Evolutionary conservation across 352 stramenopile species (phyloP), one percentile per base, ranked within the genome.

Genomic region (Pythium oligandrum): DNA sequence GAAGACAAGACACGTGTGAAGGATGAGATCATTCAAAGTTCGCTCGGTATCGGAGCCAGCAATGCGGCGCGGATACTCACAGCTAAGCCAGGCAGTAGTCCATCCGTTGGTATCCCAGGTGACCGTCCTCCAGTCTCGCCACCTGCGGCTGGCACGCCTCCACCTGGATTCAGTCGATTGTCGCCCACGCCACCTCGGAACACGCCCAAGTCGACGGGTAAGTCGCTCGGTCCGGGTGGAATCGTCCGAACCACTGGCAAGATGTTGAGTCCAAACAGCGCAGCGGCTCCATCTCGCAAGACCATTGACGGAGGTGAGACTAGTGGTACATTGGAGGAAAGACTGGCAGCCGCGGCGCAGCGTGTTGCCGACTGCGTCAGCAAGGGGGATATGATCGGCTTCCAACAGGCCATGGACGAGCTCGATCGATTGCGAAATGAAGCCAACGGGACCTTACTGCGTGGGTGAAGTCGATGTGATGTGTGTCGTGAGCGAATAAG

Each of bases 21-120:
- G 65, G 79, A 93, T 63, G 79, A 93, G 55, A 93, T 93, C 68
- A 93, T 93, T 59, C 82, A 93, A 54, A 90, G 70, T 66, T 93
- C 82, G n/a, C 52, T 93, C 26, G 79, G 79, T 9, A 80, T 90
- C 40, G 74, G 76, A 4, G 79, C 79, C 9, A 90, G 55, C 58
- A 80, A 83, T 32, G 79, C 77, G 0, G 73, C 77, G 6, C 68
- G 80, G 35, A 70, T 88, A 58, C 61, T 88, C 39, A 70, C 75
- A 4, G 68, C 75, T 17, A 87, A 85, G 55, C 52, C 52, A 38
- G 5, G 47, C 11, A 59, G 52, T 17, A 46, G 51, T 11, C 45
- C 70, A 81, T 43, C 70, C 56, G 6, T 43, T 39, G 11, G 45
- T 10, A 30, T 53, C n/a, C 5, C 53, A 12, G 69, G 66, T 44